phyloP scores from a whole-genome alignment of 352 stramenopile species.

The Globisporangium middletonii region DNA sequence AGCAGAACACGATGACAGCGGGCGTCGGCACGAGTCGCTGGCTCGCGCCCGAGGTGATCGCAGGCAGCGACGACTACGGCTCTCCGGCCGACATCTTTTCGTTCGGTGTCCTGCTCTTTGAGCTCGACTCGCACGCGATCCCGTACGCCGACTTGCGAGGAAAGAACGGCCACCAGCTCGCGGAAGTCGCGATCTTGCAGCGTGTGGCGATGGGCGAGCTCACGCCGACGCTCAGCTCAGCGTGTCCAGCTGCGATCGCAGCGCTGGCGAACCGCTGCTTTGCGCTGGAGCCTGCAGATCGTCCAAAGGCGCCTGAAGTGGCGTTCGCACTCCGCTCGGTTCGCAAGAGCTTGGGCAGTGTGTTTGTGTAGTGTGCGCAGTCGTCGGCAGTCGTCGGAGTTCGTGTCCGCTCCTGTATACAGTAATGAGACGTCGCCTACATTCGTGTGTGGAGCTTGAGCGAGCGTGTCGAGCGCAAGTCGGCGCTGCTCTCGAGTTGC shows the following conservation, averaged over 20 bases:
- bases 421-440: too few species aligned
- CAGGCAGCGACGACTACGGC: constrained; percentile 38
- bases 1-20: constrained; percentile 13
- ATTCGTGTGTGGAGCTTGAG: too few species aligned
- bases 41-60: constrained; percentile 21
- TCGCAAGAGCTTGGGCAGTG: neutral
- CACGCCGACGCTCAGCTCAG: constrained; percentile 18
- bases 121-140: constrained; percentile 47
- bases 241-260: constrained; percentile 18
- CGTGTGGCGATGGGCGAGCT: constrained; percentile 22
- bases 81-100: constrained; percentile 49
- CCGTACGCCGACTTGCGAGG: constrained; percentile 27
- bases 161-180: neutral
- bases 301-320: constrained; percentile 20
- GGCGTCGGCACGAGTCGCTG: constrained; percentile 18
- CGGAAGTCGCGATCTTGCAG: constrained; percentile 23
- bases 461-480: too few species aligned
- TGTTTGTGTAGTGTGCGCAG: too few species aligned
- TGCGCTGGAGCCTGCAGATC: constrained; percentile 15
- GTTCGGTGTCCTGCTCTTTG: constrained; percentile 50
- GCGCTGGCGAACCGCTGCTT: constrained; percentile 22
- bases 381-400: too few species aligned
- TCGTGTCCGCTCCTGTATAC: too few species aligned
- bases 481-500: too few species aligned
- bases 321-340: constrained; percentile 5